Evolutionary conservation across 208 protist species (phyloP), one percentile per base, ranked within the genome.

Genomic region (Leishmania amazonensis): DNA sequence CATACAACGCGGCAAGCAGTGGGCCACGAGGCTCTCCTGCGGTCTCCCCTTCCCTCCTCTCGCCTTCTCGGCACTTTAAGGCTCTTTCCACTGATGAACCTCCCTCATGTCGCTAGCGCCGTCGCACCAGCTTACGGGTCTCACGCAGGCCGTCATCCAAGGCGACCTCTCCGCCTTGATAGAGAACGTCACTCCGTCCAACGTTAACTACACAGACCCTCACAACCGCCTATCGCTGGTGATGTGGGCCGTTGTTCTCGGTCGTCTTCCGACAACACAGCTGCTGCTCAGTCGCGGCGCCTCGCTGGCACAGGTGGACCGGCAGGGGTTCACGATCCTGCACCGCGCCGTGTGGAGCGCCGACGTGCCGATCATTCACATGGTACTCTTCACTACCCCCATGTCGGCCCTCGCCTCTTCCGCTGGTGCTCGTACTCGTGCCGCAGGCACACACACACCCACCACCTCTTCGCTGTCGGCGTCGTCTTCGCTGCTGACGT

Each of bases 321-420:
- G 87, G 4, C 87, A 90, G 77, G 85, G 89, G 71, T 97, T 95
- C 81, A 91, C 86, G 76, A 85, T 89, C 15, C 75, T 97, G 70
- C 94, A 97, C 81, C 88, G 93, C 65, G 92, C 92, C 17, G 92
- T 94, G 81, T 97, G 94, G 93, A 89, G 83, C 81, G 91, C 85
- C 19, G 89, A 97, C 78, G 83, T 86, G 24, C 72, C 83, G 53
- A 85, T 91, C 42, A 86, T 94, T 45, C 84, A 88, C 67, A 82
- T 88, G 40, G 47, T 97, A 68, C 87, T 96, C 62, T 96, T 89
- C 76, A 77, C 79, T 35, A 89, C 87, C 3, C 88, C 88, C 7
- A 51, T 84, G 5, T 45, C 68, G 42, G 53, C 77, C 28, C 3
- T 64, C 75, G 40, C 71, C 9, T 73, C 60, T 24, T n/a, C 38